A percentile compares a stretch with the other conserved stretches of the same genome.
Evolutionary conservation across 768 basidiomycete species (phyloP).

Genomic region (Suillus brevipes): DNA sequence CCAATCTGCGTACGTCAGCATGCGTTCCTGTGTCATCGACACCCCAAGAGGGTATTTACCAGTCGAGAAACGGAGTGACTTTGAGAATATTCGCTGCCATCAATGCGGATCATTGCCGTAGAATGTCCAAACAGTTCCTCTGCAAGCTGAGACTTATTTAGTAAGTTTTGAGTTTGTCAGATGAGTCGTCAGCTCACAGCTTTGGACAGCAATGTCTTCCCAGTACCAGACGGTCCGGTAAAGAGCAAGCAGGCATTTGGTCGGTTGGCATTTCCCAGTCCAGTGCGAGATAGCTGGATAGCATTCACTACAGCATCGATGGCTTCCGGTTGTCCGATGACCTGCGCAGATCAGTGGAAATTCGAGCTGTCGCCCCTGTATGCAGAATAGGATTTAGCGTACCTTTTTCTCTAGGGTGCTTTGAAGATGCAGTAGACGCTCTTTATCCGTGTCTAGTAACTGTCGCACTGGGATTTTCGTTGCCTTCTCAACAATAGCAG

Average conservation of each 20-base stretch:
- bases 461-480: conserved; percentile 9
- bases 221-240: conserved; percentile 38
- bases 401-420: conserved; percentile 5
- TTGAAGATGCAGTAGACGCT: conserved; percentile 6
- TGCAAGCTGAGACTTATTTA: conserved; percentile 32
- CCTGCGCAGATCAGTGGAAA: conserved; percentile 5
- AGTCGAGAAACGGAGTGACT: conserved; percentile 45
- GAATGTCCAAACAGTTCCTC: conserved; percentile 46
- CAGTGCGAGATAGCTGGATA: conserved; percentile 48
- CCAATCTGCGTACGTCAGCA: conserved; percentile 25
- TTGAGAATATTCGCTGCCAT: conserved; percentile 47
- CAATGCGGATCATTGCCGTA: conserved; percentile 44
- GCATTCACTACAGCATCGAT: conserved; percentile 49
- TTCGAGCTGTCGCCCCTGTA: background rate
- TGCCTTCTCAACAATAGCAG: conserved; percentile 5
- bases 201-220: conserved; percentile 45
- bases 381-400: background rate
- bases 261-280: conserved; percentile 43
- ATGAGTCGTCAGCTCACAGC: conserved; percentile 16
- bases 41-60: conserved; percentile 4
- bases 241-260: conserved; percentile 50
- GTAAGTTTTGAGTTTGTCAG: background rate
- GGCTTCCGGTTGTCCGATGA: conserved; percentile 41
- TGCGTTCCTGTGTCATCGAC: background rate
- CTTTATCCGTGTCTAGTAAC: conserved; percentile 6